Evolutionary conservation across 257 asterid species (phyloP).

Genomic region (Petunia secreta): DNA sequence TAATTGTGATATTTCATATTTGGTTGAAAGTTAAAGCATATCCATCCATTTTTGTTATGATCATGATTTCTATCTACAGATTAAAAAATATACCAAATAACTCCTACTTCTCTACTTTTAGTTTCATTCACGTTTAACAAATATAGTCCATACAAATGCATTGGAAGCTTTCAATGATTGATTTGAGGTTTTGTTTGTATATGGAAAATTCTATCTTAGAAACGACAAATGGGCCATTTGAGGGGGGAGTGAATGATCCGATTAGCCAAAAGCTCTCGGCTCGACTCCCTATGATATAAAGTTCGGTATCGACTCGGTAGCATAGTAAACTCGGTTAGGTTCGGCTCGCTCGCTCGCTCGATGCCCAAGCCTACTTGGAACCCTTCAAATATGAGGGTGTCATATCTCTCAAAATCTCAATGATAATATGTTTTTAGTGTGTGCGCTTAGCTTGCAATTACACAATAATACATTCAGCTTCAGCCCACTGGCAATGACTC

Average conservation of each 20-base stretch:
- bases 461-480: neutral
- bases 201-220: neutral
- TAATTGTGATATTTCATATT: too few relatives aligned
- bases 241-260: neutral
- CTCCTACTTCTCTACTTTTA: neutral
- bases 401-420: neutral
- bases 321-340: too few relatives aligned
- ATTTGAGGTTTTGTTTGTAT: conserved; percentile 1
- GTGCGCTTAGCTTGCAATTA: neutral
- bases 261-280: too few relatives aligned
- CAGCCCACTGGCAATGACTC: neutral
- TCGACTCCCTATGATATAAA: too few relatives aligned
- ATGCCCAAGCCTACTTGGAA: too few relatives aligned
- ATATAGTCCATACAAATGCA: neutral
- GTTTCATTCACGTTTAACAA: neutral
- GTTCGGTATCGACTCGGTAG: too few relatives aligned
- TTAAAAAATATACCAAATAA: neutral
- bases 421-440: neutral
- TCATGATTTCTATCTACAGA: neutral
- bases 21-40: neutral
- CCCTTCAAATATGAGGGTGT: neutral
- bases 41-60: neutral
- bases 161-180: conserved; percentile 8
- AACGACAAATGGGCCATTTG: neutral
- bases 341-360: too few relatives aligned